Percentiles rank a stretch among this genome's conserved stretches.
Evolutionary conservation across 2,329 filamentous ascomycete species (phyloP).

Genomic region (Hirsutella minnesotensis): DNA sequence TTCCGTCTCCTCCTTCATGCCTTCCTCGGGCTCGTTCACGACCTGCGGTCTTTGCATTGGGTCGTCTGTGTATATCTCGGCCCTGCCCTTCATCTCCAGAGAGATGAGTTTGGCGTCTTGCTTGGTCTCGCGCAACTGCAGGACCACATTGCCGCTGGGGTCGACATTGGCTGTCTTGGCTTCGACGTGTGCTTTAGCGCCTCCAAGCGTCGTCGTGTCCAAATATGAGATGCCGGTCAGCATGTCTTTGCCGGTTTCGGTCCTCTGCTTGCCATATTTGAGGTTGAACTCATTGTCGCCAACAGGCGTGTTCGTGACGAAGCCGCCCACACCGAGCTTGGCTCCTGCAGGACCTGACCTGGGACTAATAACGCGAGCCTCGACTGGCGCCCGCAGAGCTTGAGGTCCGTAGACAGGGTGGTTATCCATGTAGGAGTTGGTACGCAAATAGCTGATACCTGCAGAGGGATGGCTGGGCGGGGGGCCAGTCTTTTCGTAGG

Average conservation of each 20-base stretch:
- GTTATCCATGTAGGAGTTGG: constrained; percentile 41
- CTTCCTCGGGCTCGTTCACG: background rate
- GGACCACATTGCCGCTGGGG: constrained; percentile 35
- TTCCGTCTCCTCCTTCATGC: background rate
- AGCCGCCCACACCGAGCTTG: constrained; percentile 43
- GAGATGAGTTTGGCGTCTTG: constrained; percentile 29
- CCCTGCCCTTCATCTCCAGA: constrained; percentile 30
- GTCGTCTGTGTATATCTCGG: constrained; percentile 18
- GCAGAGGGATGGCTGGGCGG: constrained; percentile 50
- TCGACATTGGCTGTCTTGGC: constrained; percentile 28
- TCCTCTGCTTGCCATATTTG: constrained; percentile 9
- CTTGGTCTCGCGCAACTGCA: constrained; percentile 29
- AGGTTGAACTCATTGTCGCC: constrained; percentile 31
- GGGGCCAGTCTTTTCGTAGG: constrained; percentile 42
- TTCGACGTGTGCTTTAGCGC: constrained; percentile 31
- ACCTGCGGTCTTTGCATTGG: background rate
- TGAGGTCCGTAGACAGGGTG: constrained; percentile 52
- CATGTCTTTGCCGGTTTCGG: constrained; percentile 9
- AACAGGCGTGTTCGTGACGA: constrained; percentile 31
- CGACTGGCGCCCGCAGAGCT: constrained; percentile 32
- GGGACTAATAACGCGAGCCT: constrained; percentile 39
- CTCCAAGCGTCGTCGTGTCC: constrained; percentile 36
- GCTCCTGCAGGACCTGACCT: constrained; percentile 20
- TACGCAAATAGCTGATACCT: constrained; percentile 50
- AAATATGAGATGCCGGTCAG: constrained; percentile 26